These are phyloP conservation scores for Pichia thaimueangensis DNA, from an alignment of 805 yeast genomes.

Conservation along the genomic window DNA sequence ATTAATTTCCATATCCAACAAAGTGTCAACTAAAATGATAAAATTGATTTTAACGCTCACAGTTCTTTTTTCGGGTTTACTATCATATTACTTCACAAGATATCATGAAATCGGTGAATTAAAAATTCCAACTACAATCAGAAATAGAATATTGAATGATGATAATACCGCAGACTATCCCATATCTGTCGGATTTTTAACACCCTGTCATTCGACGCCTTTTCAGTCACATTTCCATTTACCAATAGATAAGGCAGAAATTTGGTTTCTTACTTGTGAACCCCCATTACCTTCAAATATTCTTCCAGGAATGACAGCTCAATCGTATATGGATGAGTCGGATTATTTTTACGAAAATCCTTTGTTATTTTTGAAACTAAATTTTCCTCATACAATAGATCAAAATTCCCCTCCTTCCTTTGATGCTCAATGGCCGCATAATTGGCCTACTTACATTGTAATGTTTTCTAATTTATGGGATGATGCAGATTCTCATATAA, in stretches of 20 bases:
- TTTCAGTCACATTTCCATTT: constrained; percentile 82
- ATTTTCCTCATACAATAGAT: constrained; percentile 37
- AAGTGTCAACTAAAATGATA: constrained; percentile 2
- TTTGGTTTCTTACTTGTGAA: constrained; percentile 85
- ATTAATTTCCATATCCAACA: constrained; percentile 12
- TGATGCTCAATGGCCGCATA: constrained; percentile 26
- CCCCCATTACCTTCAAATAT: constrained; percentile 62
- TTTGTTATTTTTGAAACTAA: constrained; percentile 40
- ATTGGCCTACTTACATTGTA: constrained; percentile 71
- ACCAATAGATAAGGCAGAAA: constrained; percentile 31
- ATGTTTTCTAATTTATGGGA: constrained; percentile 49
- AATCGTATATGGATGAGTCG: constrained; percentile 72
- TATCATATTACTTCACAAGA: constrained; percentile 40
- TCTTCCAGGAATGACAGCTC: background rate
- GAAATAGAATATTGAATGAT: background rate
- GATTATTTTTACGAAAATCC: constrained; percentile 76
- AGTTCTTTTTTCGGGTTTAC: constrained; percentile 12
- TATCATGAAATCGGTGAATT: constrained; percentile 85
- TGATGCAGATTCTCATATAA: background rate
- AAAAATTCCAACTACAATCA: background rate
- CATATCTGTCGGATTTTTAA: constrained; percentile 66
- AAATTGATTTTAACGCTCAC: constrained; percentile 10
- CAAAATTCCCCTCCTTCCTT: background rate
- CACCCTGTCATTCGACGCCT: constrained; percentile 98
- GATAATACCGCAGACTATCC: constrained; percentile 21